Conservation (phyloP, 2,329 filamentous ascomycete species). For the Colletotrichum sp. region DNA sequence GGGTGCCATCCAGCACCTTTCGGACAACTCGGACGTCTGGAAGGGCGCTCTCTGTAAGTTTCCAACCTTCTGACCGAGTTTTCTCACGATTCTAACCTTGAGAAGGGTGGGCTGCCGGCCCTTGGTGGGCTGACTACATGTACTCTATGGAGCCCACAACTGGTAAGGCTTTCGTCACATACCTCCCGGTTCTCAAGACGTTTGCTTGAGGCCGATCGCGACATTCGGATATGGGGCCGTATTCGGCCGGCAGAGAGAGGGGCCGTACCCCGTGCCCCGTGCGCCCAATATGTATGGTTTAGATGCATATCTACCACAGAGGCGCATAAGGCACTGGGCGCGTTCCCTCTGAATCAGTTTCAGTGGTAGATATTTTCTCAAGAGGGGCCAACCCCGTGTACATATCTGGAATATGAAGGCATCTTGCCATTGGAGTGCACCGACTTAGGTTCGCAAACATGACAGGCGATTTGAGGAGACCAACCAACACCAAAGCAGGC, state of each 20-base stretch:
- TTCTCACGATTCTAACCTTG: neutral
- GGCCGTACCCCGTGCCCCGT: neutral
- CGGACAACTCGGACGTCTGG: constrained; percentile 57
- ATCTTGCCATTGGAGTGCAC: neutral
- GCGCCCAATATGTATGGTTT: neutral
- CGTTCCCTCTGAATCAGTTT: neutral
- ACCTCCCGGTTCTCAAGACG: constrained; percentile 13
- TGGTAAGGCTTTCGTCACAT: constrained; percentile 37
- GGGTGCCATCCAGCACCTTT: constrained; percentile 52
- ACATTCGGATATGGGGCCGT: neutral
- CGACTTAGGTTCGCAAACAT: neutral
- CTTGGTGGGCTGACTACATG: constrained; percentile 56
- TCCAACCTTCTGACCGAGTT: too few species aligned
- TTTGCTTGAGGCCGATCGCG: neutral
- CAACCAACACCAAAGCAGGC: neutral
- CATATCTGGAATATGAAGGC: constrained; percentile 4
- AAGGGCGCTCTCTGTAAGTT: constrained; percentile 33
- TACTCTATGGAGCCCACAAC: constrained; percentile 42
- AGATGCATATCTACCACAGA: neutral
- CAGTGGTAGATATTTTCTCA: constrained; percentile 2
- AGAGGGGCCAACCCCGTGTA: neutral
- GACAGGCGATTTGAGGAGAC: neutral
- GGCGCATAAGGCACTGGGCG: neutral
- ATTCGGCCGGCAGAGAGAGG: neutral
- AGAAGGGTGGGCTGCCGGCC: constrained; percentile 49